Evolutionary conservation across 345 rosid species (phyloP).

Genomic region (Salix arbutifolia): DNA sequence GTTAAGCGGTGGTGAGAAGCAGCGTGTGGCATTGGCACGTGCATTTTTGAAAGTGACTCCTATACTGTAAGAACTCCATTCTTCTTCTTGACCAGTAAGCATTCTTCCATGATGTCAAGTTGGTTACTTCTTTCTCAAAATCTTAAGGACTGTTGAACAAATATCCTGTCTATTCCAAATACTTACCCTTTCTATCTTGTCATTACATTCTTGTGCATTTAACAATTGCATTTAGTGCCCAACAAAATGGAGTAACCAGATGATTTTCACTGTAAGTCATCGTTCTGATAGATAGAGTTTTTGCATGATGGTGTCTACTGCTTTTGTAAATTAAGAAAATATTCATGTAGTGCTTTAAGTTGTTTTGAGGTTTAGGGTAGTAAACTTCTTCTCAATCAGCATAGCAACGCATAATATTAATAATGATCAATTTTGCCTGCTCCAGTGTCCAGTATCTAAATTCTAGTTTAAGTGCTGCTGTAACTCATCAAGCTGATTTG

Average conservation of each 20-base stretch:
- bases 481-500: no score
- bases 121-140: neutral
- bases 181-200: neutral
- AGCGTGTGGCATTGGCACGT: constrained; percentile 95
- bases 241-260: neutral
- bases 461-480: neutral
- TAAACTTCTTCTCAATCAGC: neutral
- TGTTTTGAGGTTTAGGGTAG: neutral
- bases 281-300: neutral
- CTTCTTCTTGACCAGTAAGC: neutral
- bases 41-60: constrained; percentile 86
- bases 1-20: constrained; percentile 99
- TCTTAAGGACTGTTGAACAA: neutral
- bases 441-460: neutral
- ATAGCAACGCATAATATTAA: no score
- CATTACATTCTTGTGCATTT: neutral
- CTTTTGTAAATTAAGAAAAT: neutral
- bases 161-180: neutral
- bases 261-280: neutral
- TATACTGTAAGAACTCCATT: constrained; percentile 57
- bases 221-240: neutral
- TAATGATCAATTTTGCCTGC: neutral
- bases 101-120: neutral
- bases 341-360: neutral
- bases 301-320: neutral